These are phyloP conservation scores for Kurtzmaniella cleridarum DNA, from an alignment of 805 yeast species.

Conservation along the genomic window DNA sequence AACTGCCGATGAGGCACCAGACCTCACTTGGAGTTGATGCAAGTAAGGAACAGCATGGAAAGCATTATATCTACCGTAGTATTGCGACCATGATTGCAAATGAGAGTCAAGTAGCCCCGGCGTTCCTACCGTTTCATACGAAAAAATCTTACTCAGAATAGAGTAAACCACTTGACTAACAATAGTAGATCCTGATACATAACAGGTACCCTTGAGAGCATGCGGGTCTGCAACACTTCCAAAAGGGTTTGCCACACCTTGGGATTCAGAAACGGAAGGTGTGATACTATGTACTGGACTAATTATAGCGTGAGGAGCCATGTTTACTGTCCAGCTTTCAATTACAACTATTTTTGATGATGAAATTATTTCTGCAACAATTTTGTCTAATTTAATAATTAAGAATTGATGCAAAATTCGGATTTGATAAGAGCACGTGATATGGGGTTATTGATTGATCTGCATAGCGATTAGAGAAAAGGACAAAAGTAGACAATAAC, in stretches of 20 bases:
- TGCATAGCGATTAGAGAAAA: not conserved
- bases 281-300: slow-evolving; percentile 2
- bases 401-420: not conserved
- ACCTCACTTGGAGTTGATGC: slow-evolving; percentile 62
- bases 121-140: slow-evolving; percentile 64
- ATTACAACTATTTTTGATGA: not conserved
- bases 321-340: not conserved
- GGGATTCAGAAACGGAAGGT: not conserved
- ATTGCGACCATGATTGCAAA: slow-evolving; percentile 53
- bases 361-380: not conserved
- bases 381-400: not conserved
- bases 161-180: slow-evolving; percentile 52
- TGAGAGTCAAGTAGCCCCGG: slow-evolving; percentile 56
- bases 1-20: slow-evolving; percentile 78
- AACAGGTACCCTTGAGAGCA: slow-evolving; percentile 41
- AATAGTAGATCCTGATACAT: slow-evolving; percentile 51
- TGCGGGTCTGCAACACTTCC: slow-evolving; percentile 57
- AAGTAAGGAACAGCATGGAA: slow-evolving; percentile 56
- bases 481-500: no score
- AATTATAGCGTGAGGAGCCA: slow-evolving; percentile 13
- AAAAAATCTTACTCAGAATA: slow-evolving; percentile 51
- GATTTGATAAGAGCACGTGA: slow-evolving; percentile 9
- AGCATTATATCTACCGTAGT: slow-evolving; percentile 45
- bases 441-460: slow-evolving; percentile 7
- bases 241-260: slow-evolving; percentile 39